Conservation (phyloP, 345 rosid species). For the Heritiera littoralis region DNA sequence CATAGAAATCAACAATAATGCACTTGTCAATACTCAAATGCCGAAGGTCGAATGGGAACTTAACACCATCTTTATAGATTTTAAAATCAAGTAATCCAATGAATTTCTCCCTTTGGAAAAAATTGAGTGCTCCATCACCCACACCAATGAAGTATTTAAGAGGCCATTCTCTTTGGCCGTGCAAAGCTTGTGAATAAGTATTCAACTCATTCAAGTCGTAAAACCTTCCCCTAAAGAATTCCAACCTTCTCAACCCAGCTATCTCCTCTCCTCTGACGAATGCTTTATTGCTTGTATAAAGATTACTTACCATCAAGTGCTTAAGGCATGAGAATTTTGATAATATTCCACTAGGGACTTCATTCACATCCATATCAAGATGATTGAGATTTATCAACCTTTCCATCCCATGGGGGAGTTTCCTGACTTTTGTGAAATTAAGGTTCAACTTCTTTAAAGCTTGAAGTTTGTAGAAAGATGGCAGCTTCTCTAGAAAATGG, state of each 20-base stretch:
- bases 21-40: not conserved
- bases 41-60: not conserved
- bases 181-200: not conserved
- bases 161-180: not conserved
- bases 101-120: too few species aligned
- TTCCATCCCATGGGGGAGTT: too few species aligned
- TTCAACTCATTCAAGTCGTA: not conserved
- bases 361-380: not conserved
- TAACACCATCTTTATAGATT: not conserved
- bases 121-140: too few species aligned
- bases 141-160: not conserved
- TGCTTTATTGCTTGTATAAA: not conserved
- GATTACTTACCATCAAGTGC: not conserved
- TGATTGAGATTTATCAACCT: conserved; percentile 3
- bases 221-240: not conserved
- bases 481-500: not conserved
- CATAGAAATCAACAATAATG: not conserved
- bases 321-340: conserved; percentile 12
- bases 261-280: conserved; percentile 14
- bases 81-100: not conserved
- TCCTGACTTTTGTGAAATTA: too few species aligned
- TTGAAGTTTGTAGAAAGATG: conserved; percentile 21
- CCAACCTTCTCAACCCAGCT: conserved; percentile 16
- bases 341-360: conserved; percentile 14
- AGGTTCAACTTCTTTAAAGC: not conserved